Evolutionary conservation across 2,329 filamentous ascomycete genomes (phyloP).

Genomic region (Aspergillus sclerotialis): DNA sequence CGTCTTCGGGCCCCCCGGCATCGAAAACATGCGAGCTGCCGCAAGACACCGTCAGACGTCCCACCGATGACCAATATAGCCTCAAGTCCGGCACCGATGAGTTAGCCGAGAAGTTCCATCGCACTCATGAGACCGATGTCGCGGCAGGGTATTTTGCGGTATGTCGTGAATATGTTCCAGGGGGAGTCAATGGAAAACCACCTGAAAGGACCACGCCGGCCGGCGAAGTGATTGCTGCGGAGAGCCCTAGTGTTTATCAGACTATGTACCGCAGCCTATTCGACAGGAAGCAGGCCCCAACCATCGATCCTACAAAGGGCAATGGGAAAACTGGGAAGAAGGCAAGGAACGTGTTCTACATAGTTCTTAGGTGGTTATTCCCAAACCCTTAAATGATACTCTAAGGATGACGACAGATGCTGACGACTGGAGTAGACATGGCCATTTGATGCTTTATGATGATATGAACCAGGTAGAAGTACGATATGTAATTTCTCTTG

Average conservation of each 20-base stretch:
- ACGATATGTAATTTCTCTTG: conserved; percentile 87
- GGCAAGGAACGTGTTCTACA: conserved; percentile 85
- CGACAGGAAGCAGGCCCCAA: conserved; percentile 62
- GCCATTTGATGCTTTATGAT: conserved; percentile 95
- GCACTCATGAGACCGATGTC: conserved; percentile 63
- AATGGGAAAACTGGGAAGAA: conserved; percentile 46
- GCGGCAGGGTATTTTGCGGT: conserved; percentile 94
- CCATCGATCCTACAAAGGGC: conserved; percentile 46
- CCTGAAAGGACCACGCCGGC: conserved; percentile 78
- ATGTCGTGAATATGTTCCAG: conserved; percentile 83
- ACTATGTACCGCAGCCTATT: conserved; percentile 97
- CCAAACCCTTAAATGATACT: conserved; percentile 3
- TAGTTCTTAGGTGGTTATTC: conserved; percentile 66
- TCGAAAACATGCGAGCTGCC: conserved; percentile 31
- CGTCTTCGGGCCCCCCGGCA: conserved; percentile 28
- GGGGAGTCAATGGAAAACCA: conserved; percentile 86
- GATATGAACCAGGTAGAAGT: conserved; percentile 93
- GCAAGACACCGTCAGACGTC: conserved; percentile 36
- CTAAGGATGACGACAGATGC: conserved; percentile 6
- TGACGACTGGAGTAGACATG: conserved; percentile 54
- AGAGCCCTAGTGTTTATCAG: conserved; percentile 93
- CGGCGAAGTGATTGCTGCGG: conserved; percentile 67
- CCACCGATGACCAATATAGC: conserved; percentile 58
- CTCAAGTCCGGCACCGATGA: conserved; percentile 56
- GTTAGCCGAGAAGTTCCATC: conserved; percentile 55